Conservation (phyloP, 106 monocot genomes). For the Dendrobium nobile region DNA sequence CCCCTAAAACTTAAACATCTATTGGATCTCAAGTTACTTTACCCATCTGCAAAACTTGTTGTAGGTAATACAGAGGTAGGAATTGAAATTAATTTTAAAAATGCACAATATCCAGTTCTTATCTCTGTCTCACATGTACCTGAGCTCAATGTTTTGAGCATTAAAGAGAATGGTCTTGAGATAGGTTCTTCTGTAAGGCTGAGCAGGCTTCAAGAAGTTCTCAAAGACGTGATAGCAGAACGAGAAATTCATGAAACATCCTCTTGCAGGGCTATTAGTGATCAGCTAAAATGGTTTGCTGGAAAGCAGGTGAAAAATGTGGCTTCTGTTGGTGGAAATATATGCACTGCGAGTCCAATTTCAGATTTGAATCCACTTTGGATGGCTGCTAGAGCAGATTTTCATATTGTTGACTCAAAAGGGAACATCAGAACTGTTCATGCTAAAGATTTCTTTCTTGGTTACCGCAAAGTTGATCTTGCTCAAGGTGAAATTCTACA, state of each 20-base stretch:
- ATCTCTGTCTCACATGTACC: conserved; percentile 65
- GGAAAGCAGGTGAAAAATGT: conserved; percentile 95
- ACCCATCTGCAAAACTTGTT: conserved; percentile 77
- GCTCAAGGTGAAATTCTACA: conserved; percentile 58
- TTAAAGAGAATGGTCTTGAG: conserved; percentile 62
- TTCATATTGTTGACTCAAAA: conserved; percentile 53
- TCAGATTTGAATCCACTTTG: conserved; percentile 98
- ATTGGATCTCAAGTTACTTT: conserved; percentile 56
- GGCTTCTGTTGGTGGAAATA: conserved; percentile 97
- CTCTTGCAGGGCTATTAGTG: conserved; percentile 73
- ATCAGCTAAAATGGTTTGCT: conserved; percentile 96
- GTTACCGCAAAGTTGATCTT: conserved; percentile 88
- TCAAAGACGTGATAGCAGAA: conserved; percentile 42
- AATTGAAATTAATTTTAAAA: conserved; percentile 86
- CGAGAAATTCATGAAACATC: conserved; percentile 47
- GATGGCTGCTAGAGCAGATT: conserved; percentile 77
- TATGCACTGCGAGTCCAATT: conserved; percentile 98
- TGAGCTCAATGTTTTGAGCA: conserved; percentile 62
- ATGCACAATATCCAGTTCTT: conserved; percentile 56
- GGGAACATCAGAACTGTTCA: conserved; percentile 46
- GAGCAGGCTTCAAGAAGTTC: conserved; percentile 65
- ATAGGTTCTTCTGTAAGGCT: conserved; percentile 91
- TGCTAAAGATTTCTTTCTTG: conserved; percentile 80
- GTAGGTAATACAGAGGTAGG: conserved; percentile 95
- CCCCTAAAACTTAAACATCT: conserved; percentile 65